phyloP scores from a whole-genome alignment of 177 flowering plant species.

The Vitis hybrid region DNA sequence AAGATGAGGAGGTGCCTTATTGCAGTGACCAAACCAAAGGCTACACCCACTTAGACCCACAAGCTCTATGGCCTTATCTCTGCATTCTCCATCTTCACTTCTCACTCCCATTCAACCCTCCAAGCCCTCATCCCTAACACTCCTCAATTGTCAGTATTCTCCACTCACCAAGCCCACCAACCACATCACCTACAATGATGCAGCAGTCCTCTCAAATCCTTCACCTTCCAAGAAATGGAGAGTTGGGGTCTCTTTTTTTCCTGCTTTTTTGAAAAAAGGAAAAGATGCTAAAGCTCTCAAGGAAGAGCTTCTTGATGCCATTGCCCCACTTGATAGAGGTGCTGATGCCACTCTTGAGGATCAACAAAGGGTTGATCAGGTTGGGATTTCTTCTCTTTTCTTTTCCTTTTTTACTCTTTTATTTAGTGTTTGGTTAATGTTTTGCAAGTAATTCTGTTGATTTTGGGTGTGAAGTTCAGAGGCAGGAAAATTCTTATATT shows the following conservation, averaged over 20 bases:
- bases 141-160: slow-evolving; percentile 7
- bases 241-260: slow-evolving; percentile 67
- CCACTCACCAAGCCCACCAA: slow-evolving; percentile 11
- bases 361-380: slow-evolving; percentile 67
- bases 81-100: slow-evolving; percentile 6
- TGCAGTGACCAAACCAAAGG: no score
- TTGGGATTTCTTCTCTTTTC: slow-evolving; percentile 11
- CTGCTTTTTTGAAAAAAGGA: slow-evolving; percentile 57
- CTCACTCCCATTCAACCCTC: slow-evolving; percentile 11
- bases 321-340: slow-evolving; percentile 80
- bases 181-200: slow-evolving; percentile 2
- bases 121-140: neutral
- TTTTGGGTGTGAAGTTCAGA: no score
- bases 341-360: slow-evolving; percentile 84
- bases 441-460: neutral
- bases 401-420: neutral
- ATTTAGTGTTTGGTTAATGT: neutral
- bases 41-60: neutral
- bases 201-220: neutral
- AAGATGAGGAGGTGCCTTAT: no score
- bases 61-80: slow-evolving; percentile 36
- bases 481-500: no score
- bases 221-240: slow-evolving; percentile 51
- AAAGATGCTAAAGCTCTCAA: slow-evolving; percentile 60
- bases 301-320: slow-evolving; percentile 73